phyloP scores from a whole-genome alignment of 805 yeast genomes.

The Candida tammaniensis region DNA sequence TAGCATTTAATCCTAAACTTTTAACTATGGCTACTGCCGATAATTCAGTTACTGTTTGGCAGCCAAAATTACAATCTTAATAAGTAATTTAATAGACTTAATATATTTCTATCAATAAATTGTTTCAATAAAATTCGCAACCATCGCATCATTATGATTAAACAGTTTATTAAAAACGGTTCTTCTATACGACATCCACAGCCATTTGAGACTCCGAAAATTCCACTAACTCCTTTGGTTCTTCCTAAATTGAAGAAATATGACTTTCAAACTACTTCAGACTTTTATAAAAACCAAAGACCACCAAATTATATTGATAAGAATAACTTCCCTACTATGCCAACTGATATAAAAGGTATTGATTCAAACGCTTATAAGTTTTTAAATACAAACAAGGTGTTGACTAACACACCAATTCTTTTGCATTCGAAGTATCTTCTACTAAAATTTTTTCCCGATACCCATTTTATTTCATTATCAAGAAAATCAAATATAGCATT shows the following conservation, averaged over 20 bases:
- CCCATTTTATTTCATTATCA: slow-evolving; percentile 23
- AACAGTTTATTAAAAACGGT: slow-evolving; percentile 4
- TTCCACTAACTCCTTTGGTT: not conserved
- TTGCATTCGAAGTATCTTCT: slow-evolving; percentile 16
- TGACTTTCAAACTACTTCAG: too few species aligned
- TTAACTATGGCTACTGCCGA: slow-evolving; percentile 66
- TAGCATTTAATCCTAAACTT: slow-evolving; percentile 60
- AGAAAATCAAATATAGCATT: slow-evolving; percentile 40
- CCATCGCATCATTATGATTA: slow-evolving; percentile 3
- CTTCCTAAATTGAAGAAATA: too few species aligned
- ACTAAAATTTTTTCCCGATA: slow-evolving; percentile 27
- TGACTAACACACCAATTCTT: slow-evolving; percentile 17
- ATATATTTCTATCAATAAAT: too few species aligned
- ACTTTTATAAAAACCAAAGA: slow-evolving; percentile 4
- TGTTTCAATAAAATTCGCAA: too few species aligned
- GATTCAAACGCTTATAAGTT: slow-evolving; percentile 20
- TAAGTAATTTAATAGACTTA: not conserved
- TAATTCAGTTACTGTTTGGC: slow-evolving; percentile 39
- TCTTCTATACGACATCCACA: slow-evolving; percentile 7
- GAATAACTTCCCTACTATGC: slow-evolving; percentile 21
- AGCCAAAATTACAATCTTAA: slow-evolving; percentile 12
- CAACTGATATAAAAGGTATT: slow-evolving; percentile 36
- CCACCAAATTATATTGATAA: slow-evolving; percentile 8
- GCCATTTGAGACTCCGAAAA: not conserved
- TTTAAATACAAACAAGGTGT: slow-evolving; percentile 12